A percentile compares a stretch with the other conserved stretches of the same genome.
These are phyloP conservation scores for Hypoxylon lienhwacheense DNA, from an alignment of 495 filamentous ascomycete species.

Conservation along the genomic window DNA sequence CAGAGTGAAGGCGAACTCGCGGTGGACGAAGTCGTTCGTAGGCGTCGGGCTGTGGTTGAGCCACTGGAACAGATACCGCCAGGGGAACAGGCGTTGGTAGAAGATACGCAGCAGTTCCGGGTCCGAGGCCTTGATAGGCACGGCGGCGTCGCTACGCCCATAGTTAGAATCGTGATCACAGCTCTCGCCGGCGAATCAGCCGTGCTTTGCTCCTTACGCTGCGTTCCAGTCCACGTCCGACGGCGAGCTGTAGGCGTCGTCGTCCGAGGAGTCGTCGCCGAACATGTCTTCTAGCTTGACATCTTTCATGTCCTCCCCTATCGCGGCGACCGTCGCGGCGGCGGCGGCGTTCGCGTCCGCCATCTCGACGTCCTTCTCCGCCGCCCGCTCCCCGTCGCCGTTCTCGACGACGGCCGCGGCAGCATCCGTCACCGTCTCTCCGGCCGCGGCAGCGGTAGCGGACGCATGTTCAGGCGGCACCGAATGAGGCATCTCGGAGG, in stretches of 20 bases:
- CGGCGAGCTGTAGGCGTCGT: constrained; percentile 67
- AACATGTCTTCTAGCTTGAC: constrained; percentile 82
- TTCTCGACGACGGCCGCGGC: constrained; percentile 26
- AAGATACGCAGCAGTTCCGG: constrained; percentile 84
- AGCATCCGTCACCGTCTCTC: constrained; percentile 31
- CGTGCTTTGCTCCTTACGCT: too few species aligned
- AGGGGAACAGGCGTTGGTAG: constrained; percentile 95
- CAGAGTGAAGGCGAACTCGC: constrained; percentile 93
- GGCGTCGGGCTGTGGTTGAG: constrained; percentile 90
- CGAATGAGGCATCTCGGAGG: constrained; percentile 56
- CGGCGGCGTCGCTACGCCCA: constrained; percentile 20
- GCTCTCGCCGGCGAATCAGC: too few species aligned
- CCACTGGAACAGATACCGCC: constrained; percentile 95
- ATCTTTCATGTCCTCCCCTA: constrained; percentile 41
- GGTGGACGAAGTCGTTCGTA: constrained; percentile 82
- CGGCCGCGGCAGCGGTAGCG: constrained; percentile 24
- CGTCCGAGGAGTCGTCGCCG: constrained; percentile 74
- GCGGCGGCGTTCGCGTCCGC: constrained; percentile 33
- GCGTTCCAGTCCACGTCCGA: too few species aligned
- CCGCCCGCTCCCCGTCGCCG: constrained; percentile 25
- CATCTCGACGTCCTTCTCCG: constrained; percentile 40
- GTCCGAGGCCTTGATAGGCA: constrained; percentile 55
- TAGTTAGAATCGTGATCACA: too few species aligned
- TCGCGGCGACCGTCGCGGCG: constrained; percentile 12
- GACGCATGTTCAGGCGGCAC: constrained; percentile 46